Evolutionary conservation across 306 rosid genomes (phyloP).

Genomic region (Rosa multiflora): DNA sequence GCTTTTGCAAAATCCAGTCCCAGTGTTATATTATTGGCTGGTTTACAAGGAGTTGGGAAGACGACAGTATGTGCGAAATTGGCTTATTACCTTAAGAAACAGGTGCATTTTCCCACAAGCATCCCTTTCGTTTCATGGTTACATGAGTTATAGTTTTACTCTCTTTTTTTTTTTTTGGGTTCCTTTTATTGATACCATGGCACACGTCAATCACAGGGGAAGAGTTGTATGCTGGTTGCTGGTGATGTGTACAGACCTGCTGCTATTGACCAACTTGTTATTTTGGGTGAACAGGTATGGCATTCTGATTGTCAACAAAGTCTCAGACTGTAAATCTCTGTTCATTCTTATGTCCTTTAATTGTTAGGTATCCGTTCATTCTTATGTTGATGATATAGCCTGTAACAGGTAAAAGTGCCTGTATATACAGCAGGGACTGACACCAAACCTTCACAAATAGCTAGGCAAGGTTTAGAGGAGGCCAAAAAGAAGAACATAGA

Average conservation of each 20-base stretch:
- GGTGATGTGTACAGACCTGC: constrained; percentile 99
- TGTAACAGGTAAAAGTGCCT: constrained; percentile 86
- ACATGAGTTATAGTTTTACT: not conserved
- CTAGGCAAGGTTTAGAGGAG: constrained; percentile 88
- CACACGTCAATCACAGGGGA: constrained; percentile 61
- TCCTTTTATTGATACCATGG: constrained; percentile 23
- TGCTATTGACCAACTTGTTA: constrained; percentile 93
- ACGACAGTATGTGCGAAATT: constrained; percentile 95
- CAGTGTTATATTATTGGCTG: constrained; percentile 88
- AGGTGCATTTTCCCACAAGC: constrained; percentile 42
- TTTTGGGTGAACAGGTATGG: constrained; percentile 89
- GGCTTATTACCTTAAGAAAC: constrained; percentile 89
- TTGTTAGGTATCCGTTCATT: not conserved
- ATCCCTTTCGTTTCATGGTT: constrained; percentile 17
- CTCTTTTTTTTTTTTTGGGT: not conserved
- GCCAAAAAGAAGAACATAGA: constrained; percentile 88
- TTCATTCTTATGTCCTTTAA: constrained; percentile 25
- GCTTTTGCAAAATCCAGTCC: constrained; percentile 75
- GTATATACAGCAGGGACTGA: constrained; percentile 90
- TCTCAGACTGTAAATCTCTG: not conserved
- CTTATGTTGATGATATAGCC: constrained; percentile 41
- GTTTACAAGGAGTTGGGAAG: constrained; percentile 99
- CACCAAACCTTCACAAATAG: constrained; percentile 84
- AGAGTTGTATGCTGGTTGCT: constrained; percentile 93
- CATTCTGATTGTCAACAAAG: constrained; percentile 11